Evolutionary conservation across 257 asterid genomes (phyloP).

Genomic region (Agastache rugosa): DNA sequence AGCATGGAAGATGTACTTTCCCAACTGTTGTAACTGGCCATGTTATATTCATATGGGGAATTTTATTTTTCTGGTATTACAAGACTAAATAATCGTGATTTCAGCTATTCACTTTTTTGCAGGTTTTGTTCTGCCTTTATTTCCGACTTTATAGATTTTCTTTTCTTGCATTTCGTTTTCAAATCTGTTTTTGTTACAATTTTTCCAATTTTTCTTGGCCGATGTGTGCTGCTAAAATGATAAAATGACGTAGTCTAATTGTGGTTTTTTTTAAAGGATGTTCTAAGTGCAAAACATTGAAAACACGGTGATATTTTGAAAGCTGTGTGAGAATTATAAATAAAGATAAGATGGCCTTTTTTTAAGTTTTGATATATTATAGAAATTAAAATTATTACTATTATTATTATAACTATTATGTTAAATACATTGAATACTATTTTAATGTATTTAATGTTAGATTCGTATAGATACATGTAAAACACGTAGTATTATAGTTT

Average conservation of each 20-base stretch:
- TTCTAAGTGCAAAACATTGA: no score
- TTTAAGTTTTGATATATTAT: no score
- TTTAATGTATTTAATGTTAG: no score
- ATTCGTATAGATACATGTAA: not conserved
- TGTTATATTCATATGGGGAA: conserved; percentile 49
- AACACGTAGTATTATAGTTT: no score
- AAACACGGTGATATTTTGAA: no score
- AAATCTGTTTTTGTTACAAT: not conserved
- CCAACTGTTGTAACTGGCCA: conserved; percentile 59
- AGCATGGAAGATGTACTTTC: conserved; percentile 53
- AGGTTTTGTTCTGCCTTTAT: conserved; percentile 10
- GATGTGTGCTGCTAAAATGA: no score
- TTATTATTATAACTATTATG: no score
- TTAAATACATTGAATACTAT: no score
- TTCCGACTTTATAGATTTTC: not conserved
- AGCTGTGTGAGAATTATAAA: no score
- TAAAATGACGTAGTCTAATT: no score
- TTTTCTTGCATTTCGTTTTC: not conserved
- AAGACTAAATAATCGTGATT: not conserved
- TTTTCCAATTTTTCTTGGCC: not conserved
- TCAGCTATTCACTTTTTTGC: not conserved
- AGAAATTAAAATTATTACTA: no score
- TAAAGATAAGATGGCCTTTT: no score
- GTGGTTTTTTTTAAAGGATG: not conserved
- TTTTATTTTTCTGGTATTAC: conserved; percentile 30